phyloP scores from a whole-genome alignment of 2,329 filamentous ascomycete species.

The Grosmannia clavigera region DNA sequence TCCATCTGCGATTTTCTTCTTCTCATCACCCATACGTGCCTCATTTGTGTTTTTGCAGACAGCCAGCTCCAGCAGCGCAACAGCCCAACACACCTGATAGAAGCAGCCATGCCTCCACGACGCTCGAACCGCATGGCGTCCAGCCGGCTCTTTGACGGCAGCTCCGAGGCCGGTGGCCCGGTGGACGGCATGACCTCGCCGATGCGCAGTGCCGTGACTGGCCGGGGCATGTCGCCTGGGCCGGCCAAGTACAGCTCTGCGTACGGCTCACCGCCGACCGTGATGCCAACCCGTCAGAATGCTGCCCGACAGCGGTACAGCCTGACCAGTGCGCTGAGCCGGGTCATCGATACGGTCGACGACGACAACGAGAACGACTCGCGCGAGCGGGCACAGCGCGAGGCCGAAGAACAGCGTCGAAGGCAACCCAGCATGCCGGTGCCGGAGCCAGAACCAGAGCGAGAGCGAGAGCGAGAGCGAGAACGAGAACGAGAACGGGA shows the following conservation, averaged over 20 bases:
- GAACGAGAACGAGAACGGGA: not conserved
- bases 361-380: constrained; percentile 13
- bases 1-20: not conserved
- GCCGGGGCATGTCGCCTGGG: constrained; percentile 13
- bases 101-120: constrained; percentile 10
- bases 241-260: constrained; percentile 14
- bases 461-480: not conserved
- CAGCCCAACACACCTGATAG: too few relatives aligned
- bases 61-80: too few relatives aligned
- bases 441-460: not conserved
- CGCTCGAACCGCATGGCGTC: constrained; percentile 8
- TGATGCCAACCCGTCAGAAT: constrained; percentile 10
- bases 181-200: not conserved
- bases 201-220: constrained; percentile 4
- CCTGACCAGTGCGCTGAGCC: constrained; percentile 12
- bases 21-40: not conserved
- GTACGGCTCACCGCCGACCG: constrained; percentile 13
- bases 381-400: constrained; percentile 8
- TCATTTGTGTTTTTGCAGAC: not conserved
- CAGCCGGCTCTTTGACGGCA: constrained; percentile 12
- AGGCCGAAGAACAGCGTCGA: constrained; percentile 8
- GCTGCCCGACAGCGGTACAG: constrained; percentile 13
- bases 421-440: not conserved
- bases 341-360: constrained; percentile 11
- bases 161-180: constrained; percentile 11